Evolutionary conservation across 2,329 filamentous ascomycete species (phyloP).

Genomic region (Immersiporthe knoxdaviesiana): DNA sequence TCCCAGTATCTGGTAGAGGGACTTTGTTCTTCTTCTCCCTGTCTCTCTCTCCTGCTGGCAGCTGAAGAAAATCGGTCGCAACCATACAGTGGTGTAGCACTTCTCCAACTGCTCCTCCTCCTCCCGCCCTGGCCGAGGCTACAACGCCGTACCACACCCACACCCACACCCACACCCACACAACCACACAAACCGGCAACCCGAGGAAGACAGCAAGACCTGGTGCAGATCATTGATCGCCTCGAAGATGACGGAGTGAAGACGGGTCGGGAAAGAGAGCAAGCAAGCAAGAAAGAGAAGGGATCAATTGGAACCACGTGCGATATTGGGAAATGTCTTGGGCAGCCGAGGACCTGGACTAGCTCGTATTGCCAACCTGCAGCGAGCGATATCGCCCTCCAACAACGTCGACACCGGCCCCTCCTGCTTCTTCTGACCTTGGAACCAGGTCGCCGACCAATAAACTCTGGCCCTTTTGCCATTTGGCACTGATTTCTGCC

Average conservation of each 20-base stretch:
- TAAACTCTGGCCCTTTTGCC: conserved; percentile 20
- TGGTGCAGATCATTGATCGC: not conserved
- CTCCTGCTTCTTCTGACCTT: conserved; percentile 13
- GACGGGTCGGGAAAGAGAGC: not conserved
- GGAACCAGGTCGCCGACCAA: conserved; percentile 26
- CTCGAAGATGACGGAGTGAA: not conserved
- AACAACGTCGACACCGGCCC: conserved; percentile 11
- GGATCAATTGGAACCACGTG: conserved; percentile 6
- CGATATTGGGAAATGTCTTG: not conserved
- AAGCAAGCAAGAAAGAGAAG: not conserved
- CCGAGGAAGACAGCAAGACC: not conserved
- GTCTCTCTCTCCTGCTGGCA: not conserved
- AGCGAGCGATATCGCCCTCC: not conserved
- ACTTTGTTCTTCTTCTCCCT: not conserved
- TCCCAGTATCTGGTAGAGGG: not conserved
- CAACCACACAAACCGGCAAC: no score
- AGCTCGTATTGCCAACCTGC: not conserved
- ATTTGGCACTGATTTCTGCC: conserved; percentile 15
- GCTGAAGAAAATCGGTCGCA: conserved; percentile 5
- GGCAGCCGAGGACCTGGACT: not conserved
- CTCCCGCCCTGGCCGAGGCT: not conserved
- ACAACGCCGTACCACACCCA: not conserved
- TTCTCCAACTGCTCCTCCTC: not conserved
- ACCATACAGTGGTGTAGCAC: not conserved
- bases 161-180: not conserved